phyloP scores from a whole-genome alignment of 495 filamentous ascomycete species.

The Podospora australis region DNA sequence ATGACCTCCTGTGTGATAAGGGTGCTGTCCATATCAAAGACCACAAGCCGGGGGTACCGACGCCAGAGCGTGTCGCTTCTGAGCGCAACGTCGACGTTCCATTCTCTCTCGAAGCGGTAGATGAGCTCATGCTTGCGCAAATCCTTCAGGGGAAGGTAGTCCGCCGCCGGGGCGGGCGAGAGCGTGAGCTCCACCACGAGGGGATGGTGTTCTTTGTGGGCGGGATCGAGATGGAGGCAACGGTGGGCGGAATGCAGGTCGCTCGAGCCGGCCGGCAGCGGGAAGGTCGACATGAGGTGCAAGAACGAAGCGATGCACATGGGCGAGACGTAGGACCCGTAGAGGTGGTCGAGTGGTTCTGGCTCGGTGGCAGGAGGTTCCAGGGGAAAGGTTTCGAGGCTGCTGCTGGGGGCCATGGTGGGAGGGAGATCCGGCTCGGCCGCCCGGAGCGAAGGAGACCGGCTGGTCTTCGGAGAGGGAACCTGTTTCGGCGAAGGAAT shows the following conservation, averaged over 20 bases:
- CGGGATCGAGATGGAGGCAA: constrained; percentile 52
- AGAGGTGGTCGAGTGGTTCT: constrained; percentile 67
- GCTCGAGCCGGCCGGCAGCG: constrained; percentile 46
- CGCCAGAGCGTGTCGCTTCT: constrained; percentile 66
- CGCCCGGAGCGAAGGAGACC: constrained; percentile 21
- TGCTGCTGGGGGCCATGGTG: constrained; percentile 56
- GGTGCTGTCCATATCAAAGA: constrained; percentile 98
- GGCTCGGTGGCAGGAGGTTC: constrained; percentile 58
- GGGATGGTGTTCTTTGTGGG: constrained; percentile 43
- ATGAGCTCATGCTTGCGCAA: constrained; percentile 73
- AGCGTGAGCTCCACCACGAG: constrained; percentile 65
- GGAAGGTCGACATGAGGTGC: constrained; percentile 64
- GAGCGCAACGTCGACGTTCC: constrained; percentile 77
- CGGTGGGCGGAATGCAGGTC: constrained; percentile 62
- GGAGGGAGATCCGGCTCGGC: constrained; percentile 40
- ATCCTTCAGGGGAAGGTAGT: constrained; percentile 61
- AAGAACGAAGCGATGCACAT: constrained; percentile 79
- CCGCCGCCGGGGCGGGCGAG: constrained; percentile 57
- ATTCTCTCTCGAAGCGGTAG: constrained; percentile 75
- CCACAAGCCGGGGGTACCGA: constrained; percentile 69
- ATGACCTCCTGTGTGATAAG: constrained; percentile 95
- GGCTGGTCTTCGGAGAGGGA: constrained; percentile 18
- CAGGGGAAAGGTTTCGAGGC: constrained; percentile 63
- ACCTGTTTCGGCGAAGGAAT: constrained; percentile 27
- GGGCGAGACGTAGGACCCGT: constrained; percentile 70